Conservation (phyloP, 169 alveolate genomes). For the Plasmodium coatneyi region DNA sequence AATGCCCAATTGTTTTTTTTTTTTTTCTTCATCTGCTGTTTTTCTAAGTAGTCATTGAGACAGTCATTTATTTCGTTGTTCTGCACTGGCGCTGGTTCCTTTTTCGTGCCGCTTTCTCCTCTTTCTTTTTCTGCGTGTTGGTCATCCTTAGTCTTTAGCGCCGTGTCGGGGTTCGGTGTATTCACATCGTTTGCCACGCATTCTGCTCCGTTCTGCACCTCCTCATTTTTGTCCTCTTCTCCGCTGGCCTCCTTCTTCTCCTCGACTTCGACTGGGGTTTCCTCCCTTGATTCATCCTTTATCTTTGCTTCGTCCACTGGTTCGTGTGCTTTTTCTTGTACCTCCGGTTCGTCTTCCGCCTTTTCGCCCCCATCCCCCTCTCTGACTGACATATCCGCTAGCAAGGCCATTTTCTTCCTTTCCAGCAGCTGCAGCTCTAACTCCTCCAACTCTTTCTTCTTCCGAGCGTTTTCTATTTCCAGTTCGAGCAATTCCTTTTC, state of each 20-base stretch:
- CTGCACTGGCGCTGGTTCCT: neutral
- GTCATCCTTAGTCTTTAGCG: neutral
- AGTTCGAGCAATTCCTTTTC: constrained; percentile 54
- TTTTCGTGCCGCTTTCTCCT: neutral
- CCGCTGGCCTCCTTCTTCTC: neutral
- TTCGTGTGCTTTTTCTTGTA: neutral
- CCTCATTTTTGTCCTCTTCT: neutral
- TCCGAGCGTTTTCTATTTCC: constrained; percentile 52
- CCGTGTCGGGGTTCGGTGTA: neutral
- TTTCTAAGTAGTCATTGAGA: constrained; percentile 26
- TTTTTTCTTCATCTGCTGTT: constrained; percentile 23
- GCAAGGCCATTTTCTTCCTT: constrained; percentile 10
- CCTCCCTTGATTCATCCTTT: neutral
- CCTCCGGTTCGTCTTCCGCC: neutral
- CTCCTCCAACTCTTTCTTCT: constrained; percentile 44
- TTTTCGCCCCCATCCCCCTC: neutral
- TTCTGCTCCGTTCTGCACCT: neutral
- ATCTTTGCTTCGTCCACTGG: neutral
- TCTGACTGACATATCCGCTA: neutral
- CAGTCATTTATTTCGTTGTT: constrained; percentile 12
- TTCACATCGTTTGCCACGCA: neutral
- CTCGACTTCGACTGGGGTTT: neutral
- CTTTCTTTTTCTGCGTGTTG: constrained; percentile 6
- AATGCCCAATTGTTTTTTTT: constrained; percentile 71
- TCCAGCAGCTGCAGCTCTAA: constrained; percentile 62